Evolutionary conservation across 441 rosid genomes (phyloP).

Genomic region (Arabidopsis hybrid): DNA sequence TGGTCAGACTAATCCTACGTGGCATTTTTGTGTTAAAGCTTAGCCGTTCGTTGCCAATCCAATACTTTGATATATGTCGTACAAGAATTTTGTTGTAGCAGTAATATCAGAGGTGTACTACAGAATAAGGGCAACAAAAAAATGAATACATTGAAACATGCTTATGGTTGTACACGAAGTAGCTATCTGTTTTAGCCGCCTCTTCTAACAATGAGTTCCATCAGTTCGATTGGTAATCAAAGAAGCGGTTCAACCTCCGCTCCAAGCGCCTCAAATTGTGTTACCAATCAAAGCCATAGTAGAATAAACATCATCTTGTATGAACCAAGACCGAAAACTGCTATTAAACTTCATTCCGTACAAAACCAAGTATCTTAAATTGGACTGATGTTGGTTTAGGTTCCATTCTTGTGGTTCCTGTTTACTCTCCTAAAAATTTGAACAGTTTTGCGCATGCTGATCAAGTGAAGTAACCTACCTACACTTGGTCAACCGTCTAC

Average conservation of each 20-base stretch:
- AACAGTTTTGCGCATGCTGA: not conserved
- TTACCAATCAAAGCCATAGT: not conserved
- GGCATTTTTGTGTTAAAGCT: slow-evolving; percentile 26
- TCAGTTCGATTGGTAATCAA: not conserved
- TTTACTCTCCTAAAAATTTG: not conserved
- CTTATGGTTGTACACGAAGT: not conserved
- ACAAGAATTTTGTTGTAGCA: not conserved
- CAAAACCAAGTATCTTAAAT: slow-evolving; percentile 10
- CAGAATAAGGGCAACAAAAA: not conserved
- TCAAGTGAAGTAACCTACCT: slow-evolving; percentile 8
- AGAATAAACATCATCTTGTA: not conserved
- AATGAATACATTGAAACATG: not conserved
- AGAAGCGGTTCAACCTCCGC: not conserved
- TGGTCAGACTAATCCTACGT: slow-evolving; percentile 40
- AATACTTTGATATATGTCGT: slow-evolving; percentile 8
- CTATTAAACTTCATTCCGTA: not conserved
- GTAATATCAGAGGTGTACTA: not conserved
- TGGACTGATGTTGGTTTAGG: not conserved
- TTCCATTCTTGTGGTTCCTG: not conserved
- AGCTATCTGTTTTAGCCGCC: not conserved
- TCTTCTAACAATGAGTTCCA: not conserved
- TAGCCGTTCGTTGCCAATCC: slow-evolving; percentile 42
- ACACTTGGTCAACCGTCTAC: not conserved
- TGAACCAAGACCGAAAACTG: slow-evolving; percentile 4
- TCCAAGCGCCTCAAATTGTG: not conserved